phyloP scores from a whole-genome alignment of 345 rosid species.

The Salix suchowensis region DNA sequence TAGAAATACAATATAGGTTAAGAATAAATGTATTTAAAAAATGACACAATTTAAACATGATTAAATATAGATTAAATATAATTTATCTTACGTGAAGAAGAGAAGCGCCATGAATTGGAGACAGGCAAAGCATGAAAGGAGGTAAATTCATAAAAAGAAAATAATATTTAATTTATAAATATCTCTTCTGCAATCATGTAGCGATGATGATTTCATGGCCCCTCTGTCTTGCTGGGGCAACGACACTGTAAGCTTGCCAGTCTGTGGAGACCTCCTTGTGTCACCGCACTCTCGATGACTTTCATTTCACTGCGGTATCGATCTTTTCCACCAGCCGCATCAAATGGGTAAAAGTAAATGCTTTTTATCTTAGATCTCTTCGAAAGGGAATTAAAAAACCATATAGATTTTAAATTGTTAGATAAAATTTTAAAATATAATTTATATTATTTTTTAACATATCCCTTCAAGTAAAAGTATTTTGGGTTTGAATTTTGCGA shows the following conservation, averaged over 20 bases:
- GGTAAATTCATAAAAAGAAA: neutral
- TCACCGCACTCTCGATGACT: neutral
- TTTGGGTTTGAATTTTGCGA: too few species aligned
- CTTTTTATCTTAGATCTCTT: neutral
- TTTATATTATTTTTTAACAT: too few species aligned
- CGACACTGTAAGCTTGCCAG: neutral
- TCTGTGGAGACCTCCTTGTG: neutral
- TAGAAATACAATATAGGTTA: too few species aligned
- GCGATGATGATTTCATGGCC: constrained; percentile 30
- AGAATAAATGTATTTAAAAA: too few species aligned
- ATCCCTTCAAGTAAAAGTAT: too few species aligned
- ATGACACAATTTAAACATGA: too few species aligned
- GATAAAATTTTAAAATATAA: too few species aligned
- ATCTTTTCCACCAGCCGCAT: neutral
- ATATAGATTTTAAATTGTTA: too few species aligned
- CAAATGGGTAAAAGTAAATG: neutral
- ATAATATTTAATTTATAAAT: neutral
- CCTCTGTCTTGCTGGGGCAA: neutral
- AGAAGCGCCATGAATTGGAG: neutral
- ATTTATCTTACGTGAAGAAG: neutral
- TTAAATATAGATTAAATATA: neutral
- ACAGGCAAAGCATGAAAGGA: neutral
- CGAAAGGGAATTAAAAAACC: neutral
- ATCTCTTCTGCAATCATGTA: constrained; percentile 19
- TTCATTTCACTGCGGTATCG: neutral